Conservation (phyloP, 2,329 filamentous ascomycete species). For the Thelonectria olida region DNA sequence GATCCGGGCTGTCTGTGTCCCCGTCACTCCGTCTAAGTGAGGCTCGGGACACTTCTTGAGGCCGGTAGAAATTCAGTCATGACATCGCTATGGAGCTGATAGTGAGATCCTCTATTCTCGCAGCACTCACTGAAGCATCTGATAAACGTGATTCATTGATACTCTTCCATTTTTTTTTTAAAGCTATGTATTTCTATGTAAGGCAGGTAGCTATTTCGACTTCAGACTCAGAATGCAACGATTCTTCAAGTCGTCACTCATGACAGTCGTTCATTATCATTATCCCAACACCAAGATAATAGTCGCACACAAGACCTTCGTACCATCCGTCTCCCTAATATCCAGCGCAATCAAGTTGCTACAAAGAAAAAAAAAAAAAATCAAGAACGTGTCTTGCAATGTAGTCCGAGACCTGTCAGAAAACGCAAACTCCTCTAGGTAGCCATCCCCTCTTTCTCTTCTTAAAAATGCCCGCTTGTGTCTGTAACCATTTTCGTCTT, state of each 20-base stretch:
- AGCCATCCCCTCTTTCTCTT: conserved; percentile 23
- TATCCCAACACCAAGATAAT: conserved; percentile 41
- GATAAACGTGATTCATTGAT: background rate
- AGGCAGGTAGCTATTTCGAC: conserved; percentile 31
- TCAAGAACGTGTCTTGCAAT: conserved; percentile 15
- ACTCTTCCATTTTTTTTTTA: conserved; percentile 10
- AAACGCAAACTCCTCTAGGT: conserved; percentile 27
- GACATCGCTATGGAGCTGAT: too few relatives aligned
- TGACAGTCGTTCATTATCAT: conserved; percentile 46
- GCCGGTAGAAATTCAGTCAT: background rate
- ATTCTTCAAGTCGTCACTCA: conserved; percentile 44
- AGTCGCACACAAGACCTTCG: conserved; percentile 9
- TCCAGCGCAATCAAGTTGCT: too few relatives aligned
- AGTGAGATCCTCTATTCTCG: too few relatives aligned
- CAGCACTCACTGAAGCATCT: too few relatives aligned
- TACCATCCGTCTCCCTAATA: background rate
- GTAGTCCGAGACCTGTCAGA: conserved; percentile 25
- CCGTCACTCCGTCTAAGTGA: background rate
- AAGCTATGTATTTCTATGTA: conserved; percentile 8
- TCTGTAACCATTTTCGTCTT: conserved; percentile 28
- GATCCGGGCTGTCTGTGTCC: too few relatives aligned
- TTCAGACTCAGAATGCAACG: conserved; percentile 40
- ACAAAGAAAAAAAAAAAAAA: conserved; percentile 24
- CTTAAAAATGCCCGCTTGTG: conserved; percentile 36
- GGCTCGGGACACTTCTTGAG: background rate